These are phyloP conservation scores for Sisymbrium altissimum DNA, from an alignment of 345 rosid species.

Conservation along the genomic window DNA sequence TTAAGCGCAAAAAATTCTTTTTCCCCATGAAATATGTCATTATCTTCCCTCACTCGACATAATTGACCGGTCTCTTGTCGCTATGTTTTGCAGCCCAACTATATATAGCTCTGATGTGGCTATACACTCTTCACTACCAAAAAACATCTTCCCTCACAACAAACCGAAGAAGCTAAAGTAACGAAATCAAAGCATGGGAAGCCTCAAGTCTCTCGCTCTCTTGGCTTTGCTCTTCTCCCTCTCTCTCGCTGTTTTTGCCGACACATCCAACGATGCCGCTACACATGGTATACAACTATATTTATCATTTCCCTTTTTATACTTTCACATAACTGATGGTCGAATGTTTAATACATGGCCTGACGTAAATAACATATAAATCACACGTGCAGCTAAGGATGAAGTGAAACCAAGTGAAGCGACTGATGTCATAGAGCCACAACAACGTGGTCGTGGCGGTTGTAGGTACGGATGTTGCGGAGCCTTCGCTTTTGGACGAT, in stretches of 20 bases:
- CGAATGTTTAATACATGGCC: background rate
- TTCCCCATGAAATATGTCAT: background rate
- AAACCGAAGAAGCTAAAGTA: conserved; percentile 10
- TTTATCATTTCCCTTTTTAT: background rate
- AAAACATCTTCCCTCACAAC: conserved; percentile 1
- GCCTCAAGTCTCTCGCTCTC: conserved; percentile 16
- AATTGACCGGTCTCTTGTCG: conserved; percentile 33
- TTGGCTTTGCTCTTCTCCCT: conserved; percentile 24
- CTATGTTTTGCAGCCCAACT: conserved; percentile 5
- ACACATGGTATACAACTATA: conserved; percentile 19
- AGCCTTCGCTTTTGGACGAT: background rate
- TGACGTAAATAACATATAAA: background rate
- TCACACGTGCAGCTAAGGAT: conserved; percentile 2
- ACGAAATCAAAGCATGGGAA: conserved; percentile 22
- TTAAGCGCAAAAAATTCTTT: too few relatives aligned
- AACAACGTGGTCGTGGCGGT: conserved; percentile 3
- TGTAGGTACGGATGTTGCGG: conserved; percentile 22
- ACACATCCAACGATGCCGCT: conserved; percentile 29
- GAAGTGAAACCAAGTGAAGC: conserved; percentile 29
- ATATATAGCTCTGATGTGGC: conserved; percentile 17
- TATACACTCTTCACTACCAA: conserved; percentile 10
- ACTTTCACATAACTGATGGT: background rate
- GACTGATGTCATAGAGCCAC: conserved; percentile 19
- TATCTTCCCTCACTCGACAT: conserved; percentile 19
- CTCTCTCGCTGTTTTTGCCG: conserved; percentile 26